Conservation (phyloP, 768 basidiomycete genomes). For the Russula sp. region DNA sequence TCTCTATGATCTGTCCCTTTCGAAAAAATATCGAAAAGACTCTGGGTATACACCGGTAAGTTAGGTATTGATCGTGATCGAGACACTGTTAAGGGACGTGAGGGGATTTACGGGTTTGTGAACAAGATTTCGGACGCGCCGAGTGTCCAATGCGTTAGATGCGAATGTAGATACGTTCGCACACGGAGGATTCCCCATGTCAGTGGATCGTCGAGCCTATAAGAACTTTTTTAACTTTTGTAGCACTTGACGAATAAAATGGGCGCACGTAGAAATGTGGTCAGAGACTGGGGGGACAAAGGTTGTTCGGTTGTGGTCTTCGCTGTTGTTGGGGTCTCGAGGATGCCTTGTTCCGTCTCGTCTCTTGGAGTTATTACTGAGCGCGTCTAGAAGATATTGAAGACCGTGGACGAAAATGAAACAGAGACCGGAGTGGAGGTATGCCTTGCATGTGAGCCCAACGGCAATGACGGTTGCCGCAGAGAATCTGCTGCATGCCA, state of each 20-base stretch:
- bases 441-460: slow-evolving; percentile 76
- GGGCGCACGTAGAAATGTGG: slow-evolving; percentile 82
- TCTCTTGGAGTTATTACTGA: slow-evolving; percentile 49
- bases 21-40: slow-evolving; percentile 82
- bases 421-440: slow-evolving; percentile 63
- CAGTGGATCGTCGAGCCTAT: slow-evolving; percentile 77
- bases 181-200: slow-evolving; percentile 85
- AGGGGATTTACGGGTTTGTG: slow-evolving; percentile 72
- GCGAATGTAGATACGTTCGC: slow-evolving; percentile 53
- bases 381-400: slow-evolving; percentile 41
- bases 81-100: slow-evolving; percentile 1
- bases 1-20: slow-evolving; percentile 88
- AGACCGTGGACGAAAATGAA: slow-evolving; percentile 71
- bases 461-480: slow-evolving; percentile 59
- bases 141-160: slow-evolving; percentile 76
- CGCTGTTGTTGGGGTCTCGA: slow-evolving; percentile 37
- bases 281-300: slow-evolving; percentile 65
- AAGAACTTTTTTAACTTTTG: background rate
- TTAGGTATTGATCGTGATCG: slow-evolving; percentile 32
- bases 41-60: slow-evolving; percentile 41
- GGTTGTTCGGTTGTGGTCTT: background rate
- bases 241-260: background rate
- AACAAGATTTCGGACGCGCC: slow-evolving; percentile 95
- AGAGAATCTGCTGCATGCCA: slow-evolving; percentile 38
- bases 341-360: slow-evolving; percentile 56